Conservation (phyloP, 2,329 filamentous ascomycete genomes). For the Fusarium albosuccineum region DNA sequence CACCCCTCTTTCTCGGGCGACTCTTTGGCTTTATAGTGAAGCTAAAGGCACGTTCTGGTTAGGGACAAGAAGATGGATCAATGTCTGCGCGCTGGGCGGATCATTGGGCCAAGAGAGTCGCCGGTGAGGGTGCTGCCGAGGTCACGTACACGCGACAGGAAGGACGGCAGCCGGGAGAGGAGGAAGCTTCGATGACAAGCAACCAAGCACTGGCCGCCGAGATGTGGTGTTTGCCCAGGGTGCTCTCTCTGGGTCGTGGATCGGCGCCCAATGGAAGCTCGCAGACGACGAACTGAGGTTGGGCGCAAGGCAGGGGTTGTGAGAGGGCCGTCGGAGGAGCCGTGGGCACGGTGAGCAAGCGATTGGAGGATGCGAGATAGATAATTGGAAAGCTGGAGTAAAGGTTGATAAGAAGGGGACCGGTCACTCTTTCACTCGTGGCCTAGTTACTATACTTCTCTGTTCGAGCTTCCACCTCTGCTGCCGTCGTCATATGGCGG, state of each 20-base stretch:
- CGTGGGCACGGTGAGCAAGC: slow-evolving; percentile 13
- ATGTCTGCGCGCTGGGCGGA: neutral
- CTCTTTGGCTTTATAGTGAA: slow-evolving; percentile 19
- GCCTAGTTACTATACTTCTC: neutral
- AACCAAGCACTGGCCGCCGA: slow-evolving; percentile 22
- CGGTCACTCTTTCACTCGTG: slow-evolving; percentile 1
- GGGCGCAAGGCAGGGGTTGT: slow-evolving; percentile 36
- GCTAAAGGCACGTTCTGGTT: slow-evolving; percentile 14
- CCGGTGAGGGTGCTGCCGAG: slow-evolving; percentile 6
- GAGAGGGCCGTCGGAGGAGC: slow-evolving; percentile 28
- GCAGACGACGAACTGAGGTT: slow-evolving; percentile 30
- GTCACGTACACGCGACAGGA: slow-evolving; percentile 10
- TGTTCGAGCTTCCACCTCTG: slow-evolving; percentile 5
- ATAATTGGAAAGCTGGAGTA: slow-evolving; percentile 10
- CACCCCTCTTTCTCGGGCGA: slow-evolving; percentile 38
- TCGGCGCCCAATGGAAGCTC: slow-evolving; percentile 39
- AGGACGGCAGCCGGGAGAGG: neutral
- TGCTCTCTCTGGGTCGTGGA: slow-evolving; percentile 20
- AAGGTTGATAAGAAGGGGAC: slow-evolving; percentile 21
- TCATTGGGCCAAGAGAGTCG: slow-evolving; percentile 17
- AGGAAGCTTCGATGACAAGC: slow-evolving; percentile 30
- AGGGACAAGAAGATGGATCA: slow-evolving; percentile 19
- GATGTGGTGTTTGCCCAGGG: slow-evolving; percentile 30
- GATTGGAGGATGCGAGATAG: neutral
- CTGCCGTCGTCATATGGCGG: slow-evolving; percentile 28